These are phyloP conservation scores for Gracilaria domingensis DNA, from an alignment of 23 red algal species.

Conservation along the genomic window DNA sequence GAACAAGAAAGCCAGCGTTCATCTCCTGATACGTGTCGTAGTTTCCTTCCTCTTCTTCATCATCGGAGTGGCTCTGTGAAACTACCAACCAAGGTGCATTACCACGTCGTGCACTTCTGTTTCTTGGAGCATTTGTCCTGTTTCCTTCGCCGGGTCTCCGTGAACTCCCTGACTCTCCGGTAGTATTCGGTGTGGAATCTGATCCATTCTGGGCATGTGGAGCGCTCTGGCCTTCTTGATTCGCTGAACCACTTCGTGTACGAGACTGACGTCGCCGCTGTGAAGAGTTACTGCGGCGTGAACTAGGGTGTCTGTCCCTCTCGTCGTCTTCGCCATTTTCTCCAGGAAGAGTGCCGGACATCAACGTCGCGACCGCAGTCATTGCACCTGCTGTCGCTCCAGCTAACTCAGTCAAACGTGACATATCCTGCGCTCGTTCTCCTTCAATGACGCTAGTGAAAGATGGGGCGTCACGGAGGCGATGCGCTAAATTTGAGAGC, in stretches of 20 bases:
- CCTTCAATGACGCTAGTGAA: neutral
- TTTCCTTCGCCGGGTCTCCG: neutral
- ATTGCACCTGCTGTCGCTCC: conserved; percentile 15
- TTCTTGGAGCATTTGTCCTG: neutral
- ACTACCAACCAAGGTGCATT: neutral
- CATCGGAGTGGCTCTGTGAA: neutral
- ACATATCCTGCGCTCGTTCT: neutral
- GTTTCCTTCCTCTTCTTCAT: conserved; percentile 2
- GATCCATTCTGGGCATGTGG: neutral
- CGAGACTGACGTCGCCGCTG: neutral
- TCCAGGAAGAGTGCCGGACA: neutral
- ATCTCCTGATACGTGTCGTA: neutral
- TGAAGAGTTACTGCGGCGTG: neutral
- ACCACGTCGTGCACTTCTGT: neutral
- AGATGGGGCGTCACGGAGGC: neutral
- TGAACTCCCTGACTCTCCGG: neutral
- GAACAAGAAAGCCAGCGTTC: conserved; percentile 40
- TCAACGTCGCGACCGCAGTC: conserved; percentile 3
- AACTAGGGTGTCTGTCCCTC: neutral
- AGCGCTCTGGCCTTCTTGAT: neutral
- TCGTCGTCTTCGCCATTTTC: neutral
- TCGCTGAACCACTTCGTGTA: neutral
- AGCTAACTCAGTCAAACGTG: neutral
- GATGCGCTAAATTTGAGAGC: neutral
- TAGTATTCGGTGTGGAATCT: neutral